Conservation (phyloP, 1,284 basidiomycete genomes). For the Neolentinus lepideus region DNA sequence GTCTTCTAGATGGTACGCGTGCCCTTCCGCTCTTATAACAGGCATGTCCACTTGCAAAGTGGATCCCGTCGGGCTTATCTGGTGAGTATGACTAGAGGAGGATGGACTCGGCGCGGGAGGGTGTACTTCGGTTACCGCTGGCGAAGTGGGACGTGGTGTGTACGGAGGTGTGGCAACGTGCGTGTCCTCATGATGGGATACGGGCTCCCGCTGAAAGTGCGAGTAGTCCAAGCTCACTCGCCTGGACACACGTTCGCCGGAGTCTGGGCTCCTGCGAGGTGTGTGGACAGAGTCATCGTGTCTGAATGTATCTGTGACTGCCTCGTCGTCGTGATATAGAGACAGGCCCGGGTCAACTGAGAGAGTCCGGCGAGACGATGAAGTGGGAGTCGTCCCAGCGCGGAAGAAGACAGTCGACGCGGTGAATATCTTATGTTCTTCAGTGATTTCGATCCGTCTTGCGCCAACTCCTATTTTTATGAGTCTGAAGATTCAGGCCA, state of each 20-base stretch:
- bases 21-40: not conserved
- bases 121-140: not conserved
- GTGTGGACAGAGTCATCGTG: not conserved
- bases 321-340: conserved; percentile 26
- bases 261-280: not conserved
- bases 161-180: conserved; percentile 22
- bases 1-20: not conserved
- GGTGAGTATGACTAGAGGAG: not conserved
- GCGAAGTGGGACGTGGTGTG: conserved; percentile 11
- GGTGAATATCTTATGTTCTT: conserved; percentile 75
- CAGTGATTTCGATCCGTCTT: conserved; percentile 71
- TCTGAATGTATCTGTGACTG: not conserved
- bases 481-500: conserved; percentile 7
- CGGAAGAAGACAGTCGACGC: conserved; percentile 73
- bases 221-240: conserved; percentile 27
- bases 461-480: conserved; percentile 62
- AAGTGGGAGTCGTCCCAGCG: conserved; percentile 29
- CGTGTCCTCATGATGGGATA: conserved; percentile 18
- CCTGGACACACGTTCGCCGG: conserved; percentile 6
- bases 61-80: not conserved
- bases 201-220: conserved; percentile 21
- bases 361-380: conserved; percentile 44
- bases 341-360: conserved; percentile 76
- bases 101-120: not conserved
- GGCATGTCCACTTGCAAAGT: not conserved